These are phyloP conservation scores for Erigeron canadensis DNA, from an alignment of 129 eudicot genomes.

Conservation along the genomic window DNA sequence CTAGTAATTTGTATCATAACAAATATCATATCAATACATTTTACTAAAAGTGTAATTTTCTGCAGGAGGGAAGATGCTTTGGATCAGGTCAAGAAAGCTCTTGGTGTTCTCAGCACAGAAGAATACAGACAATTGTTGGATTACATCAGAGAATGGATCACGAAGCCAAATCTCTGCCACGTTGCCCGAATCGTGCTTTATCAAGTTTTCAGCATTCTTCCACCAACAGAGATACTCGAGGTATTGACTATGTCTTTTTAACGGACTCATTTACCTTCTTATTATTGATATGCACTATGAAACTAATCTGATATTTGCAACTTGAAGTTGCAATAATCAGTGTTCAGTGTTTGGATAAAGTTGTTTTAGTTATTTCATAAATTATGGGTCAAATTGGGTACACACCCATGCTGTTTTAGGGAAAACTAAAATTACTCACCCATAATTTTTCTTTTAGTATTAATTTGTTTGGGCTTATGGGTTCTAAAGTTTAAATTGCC, in stretches of 20 bases:
- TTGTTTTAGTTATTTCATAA: too few relatives aligned
- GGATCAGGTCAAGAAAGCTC: conserved; percentile 54
- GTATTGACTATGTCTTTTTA: conserved; percentile 31
- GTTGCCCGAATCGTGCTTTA: conserved; percentile 80
- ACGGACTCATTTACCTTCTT: not conserved
- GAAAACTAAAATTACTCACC: too few relatives aligned
- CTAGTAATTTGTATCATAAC: not conserved
- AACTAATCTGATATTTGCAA: not conserved
- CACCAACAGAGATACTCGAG: conserved; percentile 84
- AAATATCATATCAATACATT: not conserved
- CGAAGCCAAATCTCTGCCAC: conserved; percentile 86
- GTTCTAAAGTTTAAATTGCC: too few relatives aligned
- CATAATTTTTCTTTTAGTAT: too few relatives aligned
- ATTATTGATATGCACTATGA: not conserved
- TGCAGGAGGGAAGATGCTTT: conserved; percentile 65
- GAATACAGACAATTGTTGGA: conserved; percentile 61
- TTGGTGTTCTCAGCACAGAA: conserved; percentile 57
- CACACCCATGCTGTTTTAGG: too few relatives aligned
- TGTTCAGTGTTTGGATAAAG: too few relatives aligned
- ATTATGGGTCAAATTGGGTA: too few relatives aligned
- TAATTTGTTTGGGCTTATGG: too few relatives aligned
- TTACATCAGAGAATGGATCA: conserved; percentile 90
- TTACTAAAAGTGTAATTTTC: not conserved
- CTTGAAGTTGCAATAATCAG: not conserved
- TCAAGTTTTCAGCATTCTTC: conserved; percentile 52